phyloP scores from a whole-genome alignment of 176 grass and related monocot genomes.

The Cenchrus fungigraminus region DNA sequence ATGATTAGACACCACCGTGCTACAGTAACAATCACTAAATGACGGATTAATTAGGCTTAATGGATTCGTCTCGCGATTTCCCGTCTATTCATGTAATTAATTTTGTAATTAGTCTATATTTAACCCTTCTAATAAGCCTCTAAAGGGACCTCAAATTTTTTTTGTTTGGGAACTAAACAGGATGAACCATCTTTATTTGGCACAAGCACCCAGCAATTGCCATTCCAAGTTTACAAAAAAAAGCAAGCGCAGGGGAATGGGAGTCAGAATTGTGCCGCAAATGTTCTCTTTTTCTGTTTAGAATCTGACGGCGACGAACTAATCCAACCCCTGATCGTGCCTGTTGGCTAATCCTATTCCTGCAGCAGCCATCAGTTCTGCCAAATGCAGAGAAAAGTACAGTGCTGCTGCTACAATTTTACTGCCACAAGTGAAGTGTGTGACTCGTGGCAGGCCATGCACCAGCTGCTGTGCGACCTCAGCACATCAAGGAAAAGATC shows the following conservation, averaged over 20 bases:
- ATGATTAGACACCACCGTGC: too few relatives aligned
- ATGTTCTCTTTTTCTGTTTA: not conserved
- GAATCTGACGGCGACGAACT: not conserved
- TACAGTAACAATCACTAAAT: too few relatives aligned
- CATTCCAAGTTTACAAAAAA: not conserved
- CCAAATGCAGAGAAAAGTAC: not conserved
- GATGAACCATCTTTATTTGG: conserved; percentile 27
- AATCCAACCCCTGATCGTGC: not conserved
- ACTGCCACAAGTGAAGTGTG: not conserved
- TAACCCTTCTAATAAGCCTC: too few relatives aligned
- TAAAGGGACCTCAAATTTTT: too few relatives aligned
- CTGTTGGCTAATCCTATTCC: not conserved
- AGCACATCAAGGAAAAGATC: conserved; percentile 37
- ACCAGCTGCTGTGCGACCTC: not conserved
- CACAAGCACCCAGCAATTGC: not conserved
- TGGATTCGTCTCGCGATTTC: too few relatives aligned
- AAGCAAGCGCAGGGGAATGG: too few relatives aligned
- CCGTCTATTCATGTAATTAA: too few relatives aligned
- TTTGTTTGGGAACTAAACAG: too few relatives aligned
- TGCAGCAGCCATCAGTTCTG: not conserved
- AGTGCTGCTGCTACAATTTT: not conserved
- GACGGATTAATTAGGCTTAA: too few relatives aligned
- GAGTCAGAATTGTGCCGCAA: not conserved
- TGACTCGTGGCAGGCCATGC: not conserved
- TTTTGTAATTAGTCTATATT: too few relatives aligned